Evolutionary conservation across 768 basidiomycete species (phyloP), one percentile per base, ranked within the genome.

Genomic region (Lactarius hatsudake): DNA sequence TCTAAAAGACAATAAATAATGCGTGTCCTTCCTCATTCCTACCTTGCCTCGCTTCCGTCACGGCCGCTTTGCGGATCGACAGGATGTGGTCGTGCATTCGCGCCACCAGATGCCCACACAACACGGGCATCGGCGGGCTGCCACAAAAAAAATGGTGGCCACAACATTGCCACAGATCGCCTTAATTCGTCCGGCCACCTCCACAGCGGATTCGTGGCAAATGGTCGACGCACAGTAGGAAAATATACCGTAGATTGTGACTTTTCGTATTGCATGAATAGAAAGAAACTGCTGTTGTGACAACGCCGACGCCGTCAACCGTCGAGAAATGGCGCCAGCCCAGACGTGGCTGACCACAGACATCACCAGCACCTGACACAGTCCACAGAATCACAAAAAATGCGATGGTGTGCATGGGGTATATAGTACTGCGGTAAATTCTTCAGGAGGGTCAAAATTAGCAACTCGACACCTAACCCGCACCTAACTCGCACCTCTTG

Each of bases 311-410:
- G 6, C 15, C 51, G 23, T 53, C 23, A 23, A 26, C 51, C 45
- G 45, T 45, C 20, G 9, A 42, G 2, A 5, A 42, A 48, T 23
- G 12, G 12, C 23, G 5, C 23, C 23, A 51, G 48, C 48, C 2
- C 1, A 26, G 51, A 28, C 15, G 26, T 26, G 12, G 15, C 26
- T 53, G 51, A 26, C 51, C 48, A 48, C n/a, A 51, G 23, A 51
- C n/a, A 13, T 51, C 45, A 51, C 26, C 15, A 53, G 23, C 0
- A 28, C 51, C 6, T 6, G 51, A 53, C 51, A 53, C 51, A 53
- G 51, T 53, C 26, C 51, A 53, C 51, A 53, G 51, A 53, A 15
- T 53, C 51, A 15, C 51, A 53, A 53, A 53, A 51, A 53, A 53
- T 53, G 51, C 51, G 26, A 28, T 15, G 1, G 2, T 26, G n/a